A percentile compares a stretch with the other conserved stretches of the same genome.
Evolutionary conservation across 2,329 filamentous ascomycete genomes (phyloP).

Genomic region (Colletotrichum sp.): DNA sequence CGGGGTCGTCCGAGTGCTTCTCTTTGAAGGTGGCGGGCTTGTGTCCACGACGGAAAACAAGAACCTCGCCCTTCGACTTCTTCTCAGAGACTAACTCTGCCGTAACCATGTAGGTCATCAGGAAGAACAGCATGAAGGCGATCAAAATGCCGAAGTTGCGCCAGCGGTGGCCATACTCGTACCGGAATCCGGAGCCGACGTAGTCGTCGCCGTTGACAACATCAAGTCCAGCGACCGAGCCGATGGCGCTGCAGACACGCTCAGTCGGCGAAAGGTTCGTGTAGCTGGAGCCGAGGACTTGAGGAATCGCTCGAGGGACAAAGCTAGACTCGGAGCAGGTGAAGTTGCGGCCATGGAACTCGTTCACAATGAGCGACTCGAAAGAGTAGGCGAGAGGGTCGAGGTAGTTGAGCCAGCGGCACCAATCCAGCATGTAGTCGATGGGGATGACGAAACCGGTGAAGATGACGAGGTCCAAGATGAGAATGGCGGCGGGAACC

Average conservation of each 20-base stretch:
- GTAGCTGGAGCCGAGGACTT: conserved; percentile 31
- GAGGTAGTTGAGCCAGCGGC: conserved; percentile 82
- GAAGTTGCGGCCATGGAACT: conserved; percentile 74
- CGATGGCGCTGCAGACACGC: conserved; percentile 63
- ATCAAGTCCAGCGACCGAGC: conserved; percentile 57
- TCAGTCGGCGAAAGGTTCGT: conserved; percentile 38
- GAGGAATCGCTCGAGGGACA: conserved; percentile 41
- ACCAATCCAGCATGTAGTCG: conserved; percentile 79
- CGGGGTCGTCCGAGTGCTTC: conserved; percentile 67
- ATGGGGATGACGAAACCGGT: conserved; percentile 73
- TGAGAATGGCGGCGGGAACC: conserved; percentile 64
- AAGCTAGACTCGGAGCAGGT: conserved; percentile 43
- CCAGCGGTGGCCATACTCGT: conserved; percentile 67
- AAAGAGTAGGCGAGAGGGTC: conserved; percentile 83
- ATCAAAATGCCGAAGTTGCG: conserved; percentile 74
- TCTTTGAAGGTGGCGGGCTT: conserved; percentile 62
- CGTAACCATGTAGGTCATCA: conserved; percentile 64
- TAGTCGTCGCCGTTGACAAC: conserved; percentile 65
- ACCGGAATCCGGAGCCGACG: conserved; percentile 58
- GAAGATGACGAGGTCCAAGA: conserved; percentile 71
- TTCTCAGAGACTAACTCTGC: conserved; percentile 69
- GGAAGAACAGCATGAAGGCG: conserved; percentile 68
- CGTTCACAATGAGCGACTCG: conserved; percentile 82
- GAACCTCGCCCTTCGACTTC: conserved; percentile 78
- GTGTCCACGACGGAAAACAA: conserved; percentile 76